Base-by-base conservation (phyloP, 768 basidiomycete genomes). In the Lepiota venenata region DNA sequence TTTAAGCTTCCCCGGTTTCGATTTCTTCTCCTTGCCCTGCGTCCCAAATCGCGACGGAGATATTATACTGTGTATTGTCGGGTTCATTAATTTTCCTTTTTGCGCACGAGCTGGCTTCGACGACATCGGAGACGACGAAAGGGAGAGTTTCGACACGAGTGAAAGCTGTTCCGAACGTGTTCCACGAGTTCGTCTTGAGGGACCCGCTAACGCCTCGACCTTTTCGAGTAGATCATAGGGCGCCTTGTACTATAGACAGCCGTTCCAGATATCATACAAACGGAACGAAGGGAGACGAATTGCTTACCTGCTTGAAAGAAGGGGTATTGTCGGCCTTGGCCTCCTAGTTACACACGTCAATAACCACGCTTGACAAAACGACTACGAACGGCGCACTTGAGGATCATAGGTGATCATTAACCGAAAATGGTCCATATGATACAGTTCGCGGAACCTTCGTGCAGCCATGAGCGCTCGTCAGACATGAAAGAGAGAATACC, bases 341-440 rank as follows among this genome's bases (percentile, higher is more conserved):
- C 32, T 70, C 70, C 91, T 92, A 56, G 29, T 46, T 7, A 36
- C 16, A 43, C 47, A 55, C 22, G 11, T 54, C 15, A 48, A 46
- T 45, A 44, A 49, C 44, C 2, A 25, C 48, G 32, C 27, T 44
- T 29, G 29, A 41, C 10, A 21, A 14, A n/a, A 25, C 40, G 32
- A 15, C 25, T 45, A 10, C 12, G 1, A 50, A 47, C n/a, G 50
- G 64, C 81, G 36, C 57, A 89, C 88, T 68, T 74, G 67, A 8
- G 93, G 94, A 68, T 95, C 80, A 66, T 84, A 98, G 16, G 75
- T 77, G 35, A 93, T 70, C 73, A 96, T 76, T 21, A 80, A 84
- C 2, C 83, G 80, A 64, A 88, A 95, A 55, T 86, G 76, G 59
- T 94, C 87, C 69, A 96, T 77, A 64, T 98, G 94, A 68, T 95